A percentile compares a stretch with the other conserved stretches of the same genome.
Conservation (phyloP, 2,329 filamentous ascomycete genomes). For the Mycosphaerella sp. region DNA sequence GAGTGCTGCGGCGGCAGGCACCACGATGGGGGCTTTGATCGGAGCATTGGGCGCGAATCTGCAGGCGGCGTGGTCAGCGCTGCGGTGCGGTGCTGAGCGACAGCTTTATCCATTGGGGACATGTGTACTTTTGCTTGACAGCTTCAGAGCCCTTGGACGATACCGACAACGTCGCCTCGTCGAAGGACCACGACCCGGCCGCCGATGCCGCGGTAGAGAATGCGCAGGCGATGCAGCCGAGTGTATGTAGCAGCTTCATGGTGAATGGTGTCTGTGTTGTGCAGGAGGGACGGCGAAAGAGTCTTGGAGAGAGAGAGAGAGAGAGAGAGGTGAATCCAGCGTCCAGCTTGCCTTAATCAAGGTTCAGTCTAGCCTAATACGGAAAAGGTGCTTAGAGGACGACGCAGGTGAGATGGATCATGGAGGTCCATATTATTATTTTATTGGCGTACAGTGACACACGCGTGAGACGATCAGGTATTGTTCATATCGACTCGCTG, state of each 20-base stretch:
- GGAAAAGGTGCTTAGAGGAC: too few relatives aligned
- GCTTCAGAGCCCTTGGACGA: conserved; percentile 51
- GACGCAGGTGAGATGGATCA: too few relatives aligned
- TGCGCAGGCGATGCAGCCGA: conserved; percentile 13
- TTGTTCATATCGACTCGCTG: too few relatives aligned
- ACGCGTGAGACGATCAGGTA: too few relatives aligned
- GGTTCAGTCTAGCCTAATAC: too few relatives aligned
- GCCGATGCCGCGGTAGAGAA: conserved; percentile 35
- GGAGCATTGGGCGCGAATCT: conserved; percentile 10
- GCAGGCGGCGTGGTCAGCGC: not conserved
- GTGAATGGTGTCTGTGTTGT: conserved; percentile 1
- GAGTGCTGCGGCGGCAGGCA: conserved; percentile 61
- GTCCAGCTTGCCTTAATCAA: too few relatives aligned
- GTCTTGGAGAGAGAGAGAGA: too few relatives aligned
- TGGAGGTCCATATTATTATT: too few relatives aligned
- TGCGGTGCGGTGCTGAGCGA: not conserved
- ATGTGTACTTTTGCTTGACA: conserved; percentile 53
- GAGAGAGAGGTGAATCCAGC: too few relatives aligned
- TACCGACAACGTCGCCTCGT: conserved; percentile 64
- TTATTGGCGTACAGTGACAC: too few relatives aligned
- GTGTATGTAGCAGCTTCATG: conserved; percentile 27
- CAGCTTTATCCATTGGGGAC: not conserved
- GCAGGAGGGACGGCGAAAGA: not conserved
- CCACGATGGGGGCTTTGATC: conserved; percentile 47
- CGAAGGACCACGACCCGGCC: conserved; percentile 62